A percentile compares a stretch with the other conserved stretches of the same genome.
Conservation (phyloP, 257 asterid genomes). For the Thymus quinquecostatus region DNA sequence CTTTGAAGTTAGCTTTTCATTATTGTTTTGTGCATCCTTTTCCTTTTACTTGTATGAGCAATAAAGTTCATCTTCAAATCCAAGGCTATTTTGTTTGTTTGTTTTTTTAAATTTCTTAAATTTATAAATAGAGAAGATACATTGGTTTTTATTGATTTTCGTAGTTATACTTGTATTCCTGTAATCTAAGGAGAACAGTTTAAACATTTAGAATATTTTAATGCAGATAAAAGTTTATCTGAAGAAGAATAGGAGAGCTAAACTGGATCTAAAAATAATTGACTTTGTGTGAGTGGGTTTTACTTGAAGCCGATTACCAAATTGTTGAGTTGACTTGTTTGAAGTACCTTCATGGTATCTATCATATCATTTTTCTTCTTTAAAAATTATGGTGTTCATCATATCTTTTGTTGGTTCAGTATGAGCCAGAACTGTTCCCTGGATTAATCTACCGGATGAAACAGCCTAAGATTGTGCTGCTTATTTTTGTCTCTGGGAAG, state of each 20-base stretch:
- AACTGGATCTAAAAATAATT: background rate
- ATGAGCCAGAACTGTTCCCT: conserved; percentile 95
- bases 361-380: conserved; percentile 17
- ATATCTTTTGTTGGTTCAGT: conserved; percentile 52
- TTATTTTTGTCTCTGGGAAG: conserved; percentile 91
- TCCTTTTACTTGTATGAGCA: background rate
- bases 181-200: background rate
- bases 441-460: conserved; percentile 93
- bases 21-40: background rate
- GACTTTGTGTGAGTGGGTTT: too few species aligned
- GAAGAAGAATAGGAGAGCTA: too few species aligned
- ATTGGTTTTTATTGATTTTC: background rate
- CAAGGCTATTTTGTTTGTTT: too few species aligned
- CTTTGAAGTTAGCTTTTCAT: background rate
- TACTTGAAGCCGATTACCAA: background rate
- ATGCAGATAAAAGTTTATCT: background rate
- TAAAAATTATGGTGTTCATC: conserved; percentile 12
- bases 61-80: background rate
- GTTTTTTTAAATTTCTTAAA: too few species aligned
- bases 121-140: too few species aligned
- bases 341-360: conserved; percentile 16
- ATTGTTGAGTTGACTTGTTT: background rate
- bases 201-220: background rate
- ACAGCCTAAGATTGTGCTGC: conserved; percentile 92
- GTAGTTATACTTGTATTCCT: background rate